Percentiles rank a stretch among this genome's conserved stretches.
phyloP scores from a whole-genome alignment of 441 rosid genomes.

The Pelargonium cotyledonis region DNA sequence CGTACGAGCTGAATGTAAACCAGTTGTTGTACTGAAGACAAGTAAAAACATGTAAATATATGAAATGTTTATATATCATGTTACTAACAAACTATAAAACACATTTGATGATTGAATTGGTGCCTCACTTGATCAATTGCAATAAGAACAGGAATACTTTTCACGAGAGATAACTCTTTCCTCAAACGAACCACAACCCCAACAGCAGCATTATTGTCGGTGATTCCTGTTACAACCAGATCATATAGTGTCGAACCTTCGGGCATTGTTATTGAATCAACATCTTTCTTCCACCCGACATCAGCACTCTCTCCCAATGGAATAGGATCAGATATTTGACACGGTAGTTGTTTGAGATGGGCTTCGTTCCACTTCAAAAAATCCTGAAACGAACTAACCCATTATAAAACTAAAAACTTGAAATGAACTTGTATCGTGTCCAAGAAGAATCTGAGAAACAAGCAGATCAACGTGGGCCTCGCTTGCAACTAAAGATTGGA shows the following conservation, averaged over 20 bases:
- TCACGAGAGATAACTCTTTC: slow-evolving; percentile 79
- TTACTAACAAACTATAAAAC: neutral
- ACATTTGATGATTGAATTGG: slow-evolving; percentile 5
- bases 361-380: slow-evolving; percentile 62
- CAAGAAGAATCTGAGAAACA: slow-evolving; percentile 4
- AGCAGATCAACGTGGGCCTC: neutral
- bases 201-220: slow-evolving; percentile 80
- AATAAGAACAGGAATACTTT: slow-evolving; percentile 79
- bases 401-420: slow-evolving; percentile 13
- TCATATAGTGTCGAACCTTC: slow-evolving; percentile 69
- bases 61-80: slow-evolving; percentile 5
- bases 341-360: slow-evolving; percentile 49
- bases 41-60: slow-evolving; percentile 23
- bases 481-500: neutral
- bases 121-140: slow-evolving; percentile 87
- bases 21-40: slow-evolving; percentile 76
- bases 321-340: slow-evolving; percentile 69
- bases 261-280: slow-evolving; percentile 50
- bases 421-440: neutral
- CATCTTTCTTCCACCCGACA: slow-evolving; percentile 79
- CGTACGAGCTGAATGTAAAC: slow-evolving; percentile 92
- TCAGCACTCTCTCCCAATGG: slow-evolving; percentile 92
- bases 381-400: slow-evolving; percentile 40
- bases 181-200: slow-evolving; percentile 74
- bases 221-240: slow-evolving; percentile 73